These are phyloP conservation scores for Medicago truncatula DNA, from an alignment of 306 rosid species.

Conservation along the genomic window DNA sequence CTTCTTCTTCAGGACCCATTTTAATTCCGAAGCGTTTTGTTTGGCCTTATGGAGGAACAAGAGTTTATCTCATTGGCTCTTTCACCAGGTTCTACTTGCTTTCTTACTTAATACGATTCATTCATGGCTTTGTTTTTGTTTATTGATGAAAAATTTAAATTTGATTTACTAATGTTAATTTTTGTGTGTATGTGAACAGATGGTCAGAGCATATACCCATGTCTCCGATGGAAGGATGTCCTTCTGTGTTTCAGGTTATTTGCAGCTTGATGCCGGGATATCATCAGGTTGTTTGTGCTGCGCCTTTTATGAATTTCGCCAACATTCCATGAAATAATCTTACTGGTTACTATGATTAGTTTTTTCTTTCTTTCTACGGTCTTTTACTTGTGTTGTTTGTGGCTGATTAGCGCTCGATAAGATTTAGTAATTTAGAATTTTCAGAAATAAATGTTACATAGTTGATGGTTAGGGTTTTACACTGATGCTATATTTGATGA, in stretches of 20 bases:
- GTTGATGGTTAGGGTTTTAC: conserved; percentile 14
- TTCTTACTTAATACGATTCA: conserved; percentile 2
- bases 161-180: conserved; percentile 42
- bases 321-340: conserved; percentile 30
- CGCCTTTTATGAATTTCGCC: conserved; percentile 32
- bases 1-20: conserved; percentile 46
- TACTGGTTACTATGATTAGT: conserved; percentile 10
- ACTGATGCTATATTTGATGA: conserved; percentile 7
- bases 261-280: conserved; percentile 79
- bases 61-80: conserved; percentile 72
- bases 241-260: conserved; percentile 78
- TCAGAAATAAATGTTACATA: conserved; percentile 11
- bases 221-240: conserved; percentile 82
- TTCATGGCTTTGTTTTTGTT: neutral
- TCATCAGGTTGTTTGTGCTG: conserved; percentile 66
- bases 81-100: conserved; percentile 62
- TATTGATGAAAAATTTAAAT: neutral
- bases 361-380: conserved; percentile 8
- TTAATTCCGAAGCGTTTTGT: conserved; percentile 65
- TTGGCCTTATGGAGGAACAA: conserved; percentile 85
- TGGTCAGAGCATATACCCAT: conserved; percentile 73
- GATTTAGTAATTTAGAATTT: conserved; percentile 20
- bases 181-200: conserved; percentile 48
- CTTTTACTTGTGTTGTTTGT: conserved; percentile 9
- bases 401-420: neutral